Conservation (phyloP, 2,329 filamentous ascomycete genomes). For the Diaporthe vexans region DNA sequence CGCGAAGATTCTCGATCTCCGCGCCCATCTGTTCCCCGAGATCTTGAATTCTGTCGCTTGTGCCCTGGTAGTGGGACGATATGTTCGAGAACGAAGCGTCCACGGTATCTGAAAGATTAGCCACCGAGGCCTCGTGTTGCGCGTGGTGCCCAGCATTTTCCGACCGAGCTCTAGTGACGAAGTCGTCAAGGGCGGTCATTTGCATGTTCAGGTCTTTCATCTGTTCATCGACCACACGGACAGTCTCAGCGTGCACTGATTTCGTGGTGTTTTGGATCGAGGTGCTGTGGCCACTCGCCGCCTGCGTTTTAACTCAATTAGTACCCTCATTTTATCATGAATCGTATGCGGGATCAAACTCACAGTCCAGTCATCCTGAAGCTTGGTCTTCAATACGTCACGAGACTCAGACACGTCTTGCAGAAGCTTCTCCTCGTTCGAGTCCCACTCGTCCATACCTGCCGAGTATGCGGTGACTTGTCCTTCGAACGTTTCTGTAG, state of each 20-base stretch:
- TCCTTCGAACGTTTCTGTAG: constrained; percentile 75
- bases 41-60: constrained; percentile 76
- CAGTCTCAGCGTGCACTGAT: constrained; percentile 90
- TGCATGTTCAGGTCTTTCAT: constrained; percentile 89
- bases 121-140: constrained; percentile 76
- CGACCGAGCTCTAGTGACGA: constrained; percentile 83
- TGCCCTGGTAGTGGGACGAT: constrained; percentile 76
- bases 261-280: constrained; percentile 87
- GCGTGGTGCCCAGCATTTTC: constrained; percentile 86
- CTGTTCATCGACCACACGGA: constrained; percentile 90
- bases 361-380: constrained; percentile 89
- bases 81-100: constrained; percentile 81
- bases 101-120: constrained; percentile 75
- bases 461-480: constrained; percentile 76
- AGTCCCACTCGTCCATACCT: constrained; percentile 81
- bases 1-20: constrained; percentile 70
- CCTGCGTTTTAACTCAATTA: constrained; percentile 56
- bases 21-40: constrained; percentile 77
- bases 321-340: constrained; percentile 35
- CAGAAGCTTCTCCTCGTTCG: constrained; percentile 77
- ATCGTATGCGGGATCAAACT: constrained; percentile 67
- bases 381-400: constrained; percentile 82
- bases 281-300: constrained; percentile 83
- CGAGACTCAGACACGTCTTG: constrained; percentile 80
- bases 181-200: constrained; percentile 91